Evolutionary conservation across 768 basidiomycete genomes (phyloP), one percentile per base, ranked within the genome.

Genomic region (Xerocomellus chrysenteron): DNA sequence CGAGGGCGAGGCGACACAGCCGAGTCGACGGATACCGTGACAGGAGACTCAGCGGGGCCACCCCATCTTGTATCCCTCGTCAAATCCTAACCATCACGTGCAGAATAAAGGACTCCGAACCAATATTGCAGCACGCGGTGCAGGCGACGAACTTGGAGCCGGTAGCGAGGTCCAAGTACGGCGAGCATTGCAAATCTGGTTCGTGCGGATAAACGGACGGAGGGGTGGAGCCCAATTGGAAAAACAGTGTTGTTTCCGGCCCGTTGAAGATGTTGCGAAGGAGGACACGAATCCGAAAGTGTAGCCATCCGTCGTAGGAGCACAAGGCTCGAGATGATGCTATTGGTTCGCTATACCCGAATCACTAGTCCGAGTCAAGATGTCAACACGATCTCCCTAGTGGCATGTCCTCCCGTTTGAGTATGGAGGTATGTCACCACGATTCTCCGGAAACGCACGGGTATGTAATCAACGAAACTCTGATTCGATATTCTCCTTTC

Each of bases 161-260:
- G 3, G 58, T 43, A 14, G 39, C 26, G 6, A n/a, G 28, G 33
- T 26, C 21, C 55, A 69, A 60, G 47, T 67, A 92, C 91, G 2
- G 90, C 90, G 21, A 90, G 88, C 60, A 93, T 93, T 59, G 90
- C 86, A 12, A 91, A 88, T 66, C 72, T 30, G 57, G 90, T 92
- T 52, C 78, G 89, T 9, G 82, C 86, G 5, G 88, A 90, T 39
- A 88, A 92, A 63, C 73, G 88, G 24, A 56, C 88, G 65, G 91
- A 90, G 62, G 89, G 87, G 2, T 92, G 90, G 90, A 90, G 88
- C 70, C 86, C 88, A 6, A 85, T 90, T 53, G 63, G 78, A 68
- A 78, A 75, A 75, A 78, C 47, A 72, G 76, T 0, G 87, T 89
- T 73, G 33, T 76, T 83, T 61, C 80, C 82, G 16, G 75, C 79